A percentile compares a stretch with the other conserved stretches of the same genome.
phyloP scores from a whole-genome alignment of 371 early-diverging fungal species.

The Actinomucor elegans region DNA sequence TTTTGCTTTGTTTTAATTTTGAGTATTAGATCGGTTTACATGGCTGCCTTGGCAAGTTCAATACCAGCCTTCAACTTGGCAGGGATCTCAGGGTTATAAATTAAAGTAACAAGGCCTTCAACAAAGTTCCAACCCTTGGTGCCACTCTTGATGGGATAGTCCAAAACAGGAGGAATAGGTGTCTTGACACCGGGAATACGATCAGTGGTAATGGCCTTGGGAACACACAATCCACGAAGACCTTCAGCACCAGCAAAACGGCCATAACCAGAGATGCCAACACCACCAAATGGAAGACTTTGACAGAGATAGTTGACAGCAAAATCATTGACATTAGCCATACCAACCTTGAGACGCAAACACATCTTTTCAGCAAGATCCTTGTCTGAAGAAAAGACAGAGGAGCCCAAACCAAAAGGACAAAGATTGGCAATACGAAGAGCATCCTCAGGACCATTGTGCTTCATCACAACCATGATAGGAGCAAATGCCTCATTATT shows the following conservation, averaged over 20 bases:
- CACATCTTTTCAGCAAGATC: conserved; percentile 63
- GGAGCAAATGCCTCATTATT: conserved; percentile 84
- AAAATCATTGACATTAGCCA: conserved; percentile 88
- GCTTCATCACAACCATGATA: conserved; percentile 80
- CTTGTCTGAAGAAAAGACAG: conserved; percentile 76
- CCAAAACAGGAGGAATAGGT: conserved; percentile 66
- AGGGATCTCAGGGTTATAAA: conserved; percentile 40
- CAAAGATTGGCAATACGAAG: conserved; percentile 72
- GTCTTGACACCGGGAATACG: conserved; percentile 73
- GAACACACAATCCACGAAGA: conserved; percentile 70
- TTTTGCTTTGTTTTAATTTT: too few species aligned
- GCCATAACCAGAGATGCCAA: conserved; percentile 80
- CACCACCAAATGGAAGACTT: conserved; percentile 83
- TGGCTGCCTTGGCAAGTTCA: conserved; percentile 41
- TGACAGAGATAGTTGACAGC: conserved; percentile 85
- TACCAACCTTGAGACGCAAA: conserved; percentile 69
- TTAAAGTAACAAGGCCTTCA: conserved; percentile 34
- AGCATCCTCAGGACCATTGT: conserved; percentile 71
- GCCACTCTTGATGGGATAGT: conserved; percentile 58
- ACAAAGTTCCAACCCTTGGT: conserved; percentile 46
- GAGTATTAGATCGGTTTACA: too few species aligned
- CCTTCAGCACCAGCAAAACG: conserved; percentile 76
- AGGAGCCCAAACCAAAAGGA: conserved; percentile 78
- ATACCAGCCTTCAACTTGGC: conserved; percentile 41
- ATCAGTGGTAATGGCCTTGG: conserved; percentile 74